Evolutionary conservation across 257 asterid species (phyloP), one percentile per base, ranked within the genome.

Genomic region (Catharanthus roseus): DNA sequence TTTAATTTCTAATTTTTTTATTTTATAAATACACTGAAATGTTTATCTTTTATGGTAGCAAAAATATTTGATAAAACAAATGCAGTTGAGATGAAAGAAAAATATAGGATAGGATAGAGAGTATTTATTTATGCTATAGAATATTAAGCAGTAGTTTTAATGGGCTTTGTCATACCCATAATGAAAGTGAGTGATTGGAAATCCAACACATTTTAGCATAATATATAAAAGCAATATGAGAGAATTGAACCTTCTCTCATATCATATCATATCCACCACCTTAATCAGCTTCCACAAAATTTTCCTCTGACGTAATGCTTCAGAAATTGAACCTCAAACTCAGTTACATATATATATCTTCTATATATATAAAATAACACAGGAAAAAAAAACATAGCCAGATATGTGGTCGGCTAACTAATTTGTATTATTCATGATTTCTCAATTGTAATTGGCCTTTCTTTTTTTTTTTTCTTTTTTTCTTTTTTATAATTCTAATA

Each of bases 91-190:
- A 19, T 31, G 42, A 33, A 29, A 33, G 18, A 61, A 33, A 33
- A 33, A 61, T 18, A 18, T 2, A 0, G n/a, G n/a, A n/a, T n/a
- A n/a, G n/a, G n/a, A n/a, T n/a, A n/a, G n/a, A n/a, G n/a, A n/a
- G 41, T 4, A 8, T 10, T 0, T 26, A 31, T 57, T 13, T 15
- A 31, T 4, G 8, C 42, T 19, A 19, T 33, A 18, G 67, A 18
- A 61, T 33, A 61, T 12, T 26, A 16, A 33, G 5, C 47, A 42
- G 67, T 10, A 33, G 16, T 34, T 19, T 33, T 44, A 61, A 61
- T 61, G 67, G 70, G 65, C 55, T 63, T 33, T 36, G 71, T 72
- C 71, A 72, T 10, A 51, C 55, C 31, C 76, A 72, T 39, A 38
- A 26, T 63, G 33, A 16, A 21, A 63, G 64, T 50, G 21, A 31